Conservation (phyloP, 345 rosid species). For the Boechera divaricarpa region DNA sequence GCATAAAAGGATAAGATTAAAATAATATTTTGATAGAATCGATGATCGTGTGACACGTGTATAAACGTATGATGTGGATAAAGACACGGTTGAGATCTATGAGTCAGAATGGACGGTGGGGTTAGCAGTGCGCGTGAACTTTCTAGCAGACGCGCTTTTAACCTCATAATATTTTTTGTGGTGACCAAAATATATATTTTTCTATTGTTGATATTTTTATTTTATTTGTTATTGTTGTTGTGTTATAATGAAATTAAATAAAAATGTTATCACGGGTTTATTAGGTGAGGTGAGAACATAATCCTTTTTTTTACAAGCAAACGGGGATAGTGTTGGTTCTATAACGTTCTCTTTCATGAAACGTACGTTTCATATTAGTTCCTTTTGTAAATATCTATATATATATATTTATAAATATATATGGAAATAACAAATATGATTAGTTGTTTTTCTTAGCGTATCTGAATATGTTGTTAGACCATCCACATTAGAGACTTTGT, state of each 20-base stretch:
- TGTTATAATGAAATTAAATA: background rate
- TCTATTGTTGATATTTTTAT: background rate
- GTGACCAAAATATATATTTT: background rate
- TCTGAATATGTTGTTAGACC: no score
- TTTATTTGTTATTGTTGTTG: background rate
- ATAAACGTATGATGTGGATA: constrained; percentile 8
- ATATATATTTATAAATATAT: background rate
- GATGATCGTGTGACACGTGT: constrained; percentile 47
- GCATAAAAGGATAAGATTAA: constrained; percentile 46
- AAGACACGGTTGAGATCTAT: constrained; percentile 57
- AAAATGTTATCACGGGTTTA: constrained; percentile 20
- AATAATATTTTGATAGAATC: constrained; percentile 9
- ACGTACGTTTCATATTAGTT: constrained; percentile 14
- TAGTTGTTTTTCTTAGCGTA: no score
- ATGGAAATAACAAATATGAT: background rate
- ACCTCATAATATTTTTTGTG: constrained; percentile 38
- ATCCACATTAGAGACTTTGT: no score
- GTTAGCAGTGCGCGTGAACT: constrained; percentile 48
- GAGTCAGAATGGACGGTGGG: constrained; percentile 58
- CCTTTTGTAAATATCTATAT: background rate
- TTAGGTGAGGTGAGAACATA: background rate
- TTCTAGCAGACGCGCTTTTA: constrained; percentile 40
- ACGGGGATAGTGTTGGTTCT: constrained; percentile 21
- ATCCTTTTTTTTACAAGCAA: background rate
- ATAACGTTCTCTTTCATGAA: constrained; percentile 12